Percentiles rank a stretch among this genome's conserved stretches.
Conservation (phyloP, 177 flowering plant species). For the Telopea speciosissima region DNA sequence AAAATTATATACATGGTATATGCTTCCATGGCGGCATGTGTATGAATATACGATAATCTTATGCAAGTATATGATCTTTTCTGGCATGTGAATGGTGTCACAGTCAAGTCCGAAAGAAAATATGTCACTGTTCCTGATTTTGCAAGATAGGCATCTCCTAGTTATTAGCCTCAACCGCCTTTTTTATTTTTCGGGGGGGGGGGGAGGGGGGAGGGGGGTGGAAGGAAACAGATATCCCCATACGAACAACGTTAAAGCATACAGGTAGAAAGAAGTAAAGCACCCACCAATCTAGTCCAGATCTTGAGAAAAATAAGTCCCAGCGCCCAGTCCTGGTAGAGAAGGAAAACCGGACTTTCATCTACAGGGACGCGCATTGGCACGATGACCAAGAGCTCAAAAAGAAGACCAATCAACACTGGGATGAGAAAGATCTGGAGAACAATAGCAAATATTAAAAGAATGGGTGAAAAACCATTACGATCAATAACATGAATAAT, state of each 20-base stretch:
- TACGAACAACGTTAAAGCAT: not conserved
- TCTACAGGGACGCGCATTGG: conserved; percentile 97
- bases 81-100: no score
- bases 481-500: not conserved
- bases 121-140: no score
- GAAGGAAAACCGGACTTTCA: conserved; percentile 97
- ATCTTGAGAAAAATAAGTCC: conserved; percentile 95
- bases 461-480: not conserved
- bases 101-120: no score
- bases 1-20: no score
- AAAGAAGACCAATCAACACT: conserved; percentile 82
- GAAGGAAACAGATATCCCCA: no score
- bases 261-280: not conserved
- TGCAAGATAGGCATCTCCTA: no score
- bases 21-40: no score
- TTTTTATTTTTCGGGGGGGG: no score
- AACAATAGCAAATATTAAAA: not conserved
- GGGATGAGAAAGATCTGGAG: conserved; percentile 89
- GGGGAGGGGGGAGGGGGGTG: no score
- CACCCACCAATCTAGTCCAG: conserved; percentile 90
- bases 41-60: no score
- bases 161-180: no score
- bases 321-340: conserved; percentile 98
- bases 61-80: no score
- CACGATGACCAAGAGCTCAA: conserved; percentile 94